phyloP scores from a whole-genome alignment of 495 filamentous ascomycete species.

The Hypomontagnella submonticulosa region DNA sequence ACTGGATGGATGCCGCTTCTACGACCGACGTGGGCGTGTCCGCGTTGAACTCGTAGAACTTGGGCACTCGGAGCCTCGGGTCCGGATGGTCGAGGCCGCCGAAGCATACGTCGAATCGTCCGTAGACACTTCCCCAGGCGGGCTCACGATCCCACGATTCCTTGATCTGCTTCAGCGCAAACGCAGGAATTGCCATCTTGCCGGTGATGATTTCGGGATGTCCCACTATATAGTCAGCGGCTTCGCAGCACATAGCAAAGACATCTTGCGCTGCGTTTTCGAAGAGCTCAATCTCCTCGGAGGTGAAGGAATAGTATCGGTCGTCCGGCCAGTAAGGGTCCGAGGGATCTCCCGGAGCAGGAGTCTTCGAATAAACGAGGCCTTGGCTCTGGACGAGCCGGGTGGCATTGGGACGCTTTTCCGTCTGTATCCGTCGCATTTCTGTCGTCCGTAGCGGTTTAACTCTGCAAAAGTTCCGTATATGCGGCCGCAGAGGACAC shows the following conservation, averaged over 20 bases:
- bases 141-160: constrained; percentile 15
- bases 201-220: constrained; percentile 5
- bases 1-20: constrained; percentile 17
- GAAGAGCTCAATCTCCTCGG: constrained; percentile 9
- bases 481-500: neutral
- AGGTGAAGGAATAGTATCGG: constrained; percentile 19
- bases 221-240: constrained; percentile 7
- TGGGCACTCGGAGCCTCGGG: constrained; percentile 14
- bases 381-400: constrained; percentile 24
- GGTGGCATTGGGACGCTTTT: constrained; percentile 18
- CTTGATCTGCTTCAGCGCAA: constrained; percentile 15
- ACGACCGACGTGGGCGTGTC: constrained; percentile 14
- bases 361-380: constrained; percentile 5
- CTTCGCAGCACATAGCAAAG: constrained; percentile 25
- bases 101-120: constrained; percentile 22
- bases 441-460: constrained; percentile 1
- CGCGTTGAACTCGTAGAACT: constrained; percentile 27
- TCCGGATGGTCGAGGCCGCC: constrained; percentile 18
- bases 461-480: neutral
- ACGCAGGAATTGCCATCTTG: constrained; percentile 18
- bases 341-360: neutral
- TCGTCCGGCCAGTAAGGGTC: constrained; percentile 19
- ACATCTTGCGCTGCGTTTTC: constrained; percentile 15
- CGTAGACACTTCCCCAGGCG: constrained; percentile 12
- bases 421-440: constrained; percentile 14